Base-by-base conservation (phyloP, 139 green algal genomes). In the Picochlorum sp. region DNA sequence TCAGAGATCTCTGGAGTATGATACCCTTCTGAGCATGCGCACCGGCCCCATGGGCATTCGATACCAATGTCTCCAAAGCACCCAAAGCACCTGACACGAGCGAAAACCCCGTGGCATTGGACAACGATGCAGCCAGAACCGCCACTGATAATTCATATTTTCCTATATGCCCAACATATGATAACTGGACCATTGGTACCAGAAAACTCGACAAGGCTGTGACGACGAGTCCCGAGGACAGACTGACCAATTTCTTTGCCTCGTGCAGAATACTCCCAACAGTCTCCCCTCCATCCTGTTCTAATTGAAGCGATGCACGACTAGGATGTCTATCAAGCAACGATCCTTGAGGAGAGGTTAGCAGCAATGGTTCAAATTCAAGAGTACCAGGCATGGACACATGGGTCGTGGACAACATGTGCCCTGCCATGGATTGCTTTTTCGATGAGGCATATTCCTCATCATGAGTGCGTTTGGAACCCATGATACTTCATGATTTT, bases 31-130 rank as follows among this genome's bases (percentile, higher is more conserved):
- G 28, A 30, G 28, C 28, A 30, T 30, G 28, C 28, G 28, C 28
- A 30, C 28, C 28, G 7, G 28, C 28, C 28, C 28, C 28, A 30
- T 30, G 28, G 28, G 28, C 28, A 30, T 30, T 30, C 28, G 28
- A 30, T 30, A 30, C 28, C 28, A 90, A 61, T 14, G 86, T 93
- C 61, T 93, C 86, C 73, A 90, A 78, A 18, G 77, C 85, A 1
- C 74, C 77, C 0, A 67, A 69, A 4, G 84, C 74, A 2, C 83
- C 83, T 6, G 80, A 49, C 0, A 86, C 59, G 13, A 87, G 26
- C 13, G 60, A 69, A 34, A 80, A 66, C 3, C 85, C 85, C 2
- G 85, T 89, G 26, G 86, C 72, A 59, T 88, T 91, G 71, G 83
- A 90, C 16, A 92, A 65, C 24, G 44, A 70, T 38, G 74, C 82